Evolutionary conservation across 192 early-diverging fungal species (phyloP).

Genomic region (Umbelopsis sp.): DNA sequence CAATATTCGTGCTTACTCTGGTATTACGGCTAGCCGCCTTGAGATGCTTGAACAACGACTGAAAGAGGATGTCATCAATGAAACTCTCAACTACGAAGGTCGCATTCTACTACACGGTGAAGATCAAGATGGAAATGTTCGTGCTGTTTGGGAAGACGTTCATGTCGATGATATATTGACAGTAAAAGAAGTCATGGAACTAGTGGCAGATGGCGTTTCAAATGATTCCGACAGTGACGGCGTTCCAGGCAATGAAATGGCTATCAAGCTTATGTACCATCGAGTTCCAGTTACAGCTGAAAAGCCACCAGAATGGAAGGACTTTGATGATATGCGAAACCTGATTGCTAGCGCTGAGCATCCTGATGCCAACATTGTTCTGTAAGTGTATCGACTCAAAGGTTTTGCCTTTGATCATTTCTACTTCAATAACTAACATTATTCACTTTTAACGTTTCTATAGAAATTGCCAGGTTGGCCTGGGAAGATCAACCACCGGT

Average conservation of each 20-base stretch:
- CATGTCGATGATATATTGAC: slow-evolving; percentile 52
- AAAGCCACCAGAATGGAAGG: slow-evolving; percentile 48
- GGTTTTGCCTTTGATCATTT: background rate
- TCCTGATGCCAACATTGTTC: slow-evolving; percentile 47
- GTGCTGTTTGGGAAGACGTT: slow-evolving; percentile 64
- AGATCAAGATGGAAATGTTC: slow-evolving; percentile 42
- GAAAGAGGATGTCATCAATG: slow-evolving; percentile 56
- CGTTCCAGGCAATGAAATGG: background rate
- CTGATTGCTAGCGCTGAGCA: slow-evolving; percentile 45
- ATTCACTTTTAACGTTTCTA: slow-evolving; percentile 15
- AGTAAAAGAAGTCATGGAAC: slow-evolving; percentile 48
- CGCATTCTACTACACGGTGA: slow-evolving; percentile 60
- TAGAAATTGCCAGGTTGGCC: slow-evolving; percentile 63
- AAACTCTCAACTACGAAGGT: slow-evolving; percentile 49
- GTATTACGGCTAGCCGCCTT: slow-evolving; percentile 52
- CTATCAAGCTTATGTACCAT: slow-evolving; percentile 38
- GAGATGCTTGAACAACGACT: slow-evolving; percentile 57
- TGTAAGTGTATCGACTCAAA: slow-evolving; percentile 34
- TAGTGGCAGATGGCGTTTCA: slow-evolving; percentile 37
- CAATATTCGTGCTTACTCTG: slow-evolving; percentile 61
- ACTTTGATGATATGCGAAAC: slow-evolving; percentile 56
- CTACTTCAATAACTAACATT: background rate
- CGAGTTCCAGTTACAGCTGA: slow-evolving; percentile 68
- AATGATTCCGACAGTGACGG: slow-evolving; percentile 17
- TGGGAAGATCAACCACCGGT: slow-evolving; percentile 63